These are phyloP conservation scores for Sonneratia caseolaris DNA, from an alignment of 345 rosid genomes.

Conservation along the genomic window DNA sequence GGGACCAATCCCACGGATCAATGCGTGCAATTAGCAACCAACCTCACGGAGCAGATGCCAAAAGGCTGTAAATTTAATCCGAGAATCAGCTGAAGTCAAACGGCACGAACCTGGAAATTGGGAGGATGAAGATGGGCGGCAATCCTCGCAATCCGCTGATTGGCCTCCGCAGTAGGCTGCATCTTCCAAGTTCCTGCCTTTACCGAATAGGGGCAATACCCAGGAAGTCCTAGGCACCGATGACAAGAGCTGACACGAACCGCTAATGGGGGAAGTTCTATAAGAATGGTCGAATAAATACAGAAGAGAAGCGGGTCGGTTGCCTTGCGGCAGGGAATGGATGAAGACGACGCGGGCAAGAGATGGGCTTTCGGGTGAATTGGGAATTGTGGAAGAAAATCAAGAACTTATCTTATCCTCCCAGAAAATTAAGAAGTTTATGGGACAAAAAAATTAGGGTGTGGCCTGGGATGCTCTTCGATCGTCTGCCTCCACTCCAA, in stretches of 20 bases:
- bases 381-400: constrained; percentile 25
- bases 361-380: constrained; percentile 2
- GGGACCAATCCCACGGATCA: neutral
- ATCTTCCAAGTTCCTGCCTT: constrained; percentile 8
- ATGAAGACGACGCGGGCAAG: constrained; percentile 8
- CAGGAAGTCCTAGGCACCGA: neutral
- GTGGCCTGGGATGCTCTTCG: no score
- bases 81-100: neutral
- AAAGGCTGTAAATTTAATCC: neutral
- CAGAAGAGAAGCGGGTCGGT: neutral
- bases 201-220: neutral
- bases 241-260: neutral
- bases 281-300: neutral
- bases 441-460: neutral
- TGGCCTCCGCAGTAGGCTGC: constrained; percentile 29
- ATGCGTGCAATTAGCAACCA: neutral
- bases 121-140: constrained; percentile 72
- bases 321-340: constrained; percentile 5
- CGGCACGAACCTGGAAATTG: constrained; percentile 15
- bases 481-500: no score
- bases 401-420: constrained; percentile 5
- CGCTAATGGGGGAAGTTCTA: neutral
- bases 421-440: neutral
- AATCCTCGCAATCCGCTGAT: constrained; percentile 66
- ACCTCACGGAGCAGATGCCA: neutral